phyloP scores from a whole-genome alignment of 345 rosid genomes.

The Populus tremula region DNA sequence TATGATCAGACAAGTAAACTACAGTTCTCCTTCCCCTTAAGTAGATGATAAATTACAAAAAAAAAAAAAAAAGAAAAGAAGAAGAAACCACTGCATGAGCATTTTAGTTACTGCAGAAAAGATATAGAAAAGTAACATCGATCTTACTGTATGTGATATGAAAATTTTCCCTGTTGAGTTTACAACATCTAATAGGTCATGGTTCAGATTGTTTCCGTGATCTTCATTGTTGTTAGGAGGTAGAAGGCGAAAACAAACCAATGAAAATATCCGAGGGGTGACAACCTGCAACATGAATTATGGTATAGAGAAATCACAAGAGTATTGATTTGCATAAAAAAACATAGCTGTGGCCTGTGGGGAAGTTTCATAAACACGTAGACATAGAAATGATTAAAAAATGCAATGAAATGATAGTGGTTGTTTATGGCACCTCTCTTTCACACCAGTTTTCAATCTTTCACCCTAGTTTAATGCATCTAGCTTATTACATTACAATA shows the following conservation, averaged over 20 bases:
- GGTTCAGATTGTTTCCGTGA: slow-evolving; percentile 52
- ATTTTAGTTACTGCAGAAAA: not conserved
- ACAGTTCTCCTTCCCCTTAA: not conserved
- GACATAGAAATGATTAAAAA: too few species aligned
- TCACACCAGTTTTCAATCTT: not conserved
- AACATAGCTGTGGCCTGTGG: not conserved
- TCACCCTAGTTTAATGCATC: not conserved
- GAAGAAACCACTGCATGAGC: not conserved
- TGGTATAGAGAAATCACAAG: not conserved
- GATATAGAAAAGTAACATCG: not conserved
- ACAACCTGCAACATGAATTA: slow-evolving; percentile 49
- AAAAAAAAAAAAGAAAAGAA: too few species aligned
- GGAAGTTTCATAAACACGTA: not conserved
- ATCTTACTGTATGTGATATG: slow-evolving; percentile 78
- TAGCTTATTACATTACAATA: not conserved
- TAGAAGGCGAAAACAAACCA: slow-evolving; percentile 70
- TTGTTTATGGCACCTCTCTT: not conserved
- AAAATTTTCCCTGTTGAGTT: slow-evolving; percentile 75
- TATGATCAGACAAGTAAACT: not conserved
- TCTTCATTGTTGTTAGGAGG: slow-evolving; percentile 36
- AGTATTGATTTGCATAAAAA: not conserved
- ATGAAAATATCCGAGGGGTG: slow-evolving; percentile 65
- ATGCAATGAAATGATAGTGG: not conserved
- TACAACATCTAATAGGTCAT: slow-evolving; percentile 60
- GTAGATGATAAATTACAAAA: not conserved